phyloP scores from a whole-genome alignment of 805 yeast species.

The Starmerella geochares region DNA sequence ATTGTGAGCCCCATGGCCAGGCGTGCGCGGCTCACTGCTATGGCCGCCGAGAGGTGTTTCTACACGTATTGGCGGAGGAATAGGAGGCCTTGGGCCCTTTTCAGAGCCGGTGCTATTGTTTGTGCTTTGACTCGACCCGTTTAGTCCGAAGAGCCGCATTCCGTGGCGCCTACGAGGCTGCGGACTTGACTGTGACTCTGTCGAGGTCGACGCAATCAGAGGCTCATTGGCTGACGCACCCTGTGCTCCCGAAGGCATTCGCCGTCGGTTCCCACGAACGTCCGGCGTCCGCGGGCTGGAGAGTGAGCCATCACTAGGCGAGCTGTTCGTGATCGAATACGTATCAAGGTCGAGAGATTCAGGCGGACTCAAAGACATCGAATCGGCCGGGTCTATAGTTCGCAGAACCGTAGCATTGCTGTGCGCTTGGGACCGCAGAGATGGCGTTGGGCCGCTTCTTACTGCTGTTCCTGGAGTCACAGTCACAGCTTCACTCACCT shows the following conservation, averaged over 20 bases:
- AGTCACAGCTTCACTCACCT: conserved; percentile 23
- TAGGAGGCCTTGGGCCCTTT: neutral
- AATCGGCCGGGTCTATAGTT: conserved; percentile 17
- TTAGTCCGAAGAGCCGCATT: conserved; percentile 13
- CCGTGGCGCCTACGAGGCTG: conserved; percentile 9
- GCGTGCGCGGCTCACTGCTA: conserved; percentile 9
- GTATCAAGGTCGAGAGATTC: conserved; percentile 6
- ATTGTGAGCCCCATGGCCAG: neutral
- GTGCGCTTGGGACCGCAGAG: conserved; percentile 1
- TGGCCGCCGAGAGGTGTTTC: conserved; percentile 14
- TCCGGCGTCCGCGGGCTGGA: conserved; percentile 16
- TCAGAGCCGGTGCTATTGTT: neutral
- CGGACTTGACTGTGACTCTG: conserved; percentile 17
- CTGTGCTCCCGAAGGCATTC: neutral
- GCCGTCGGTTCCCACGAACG: neutral
- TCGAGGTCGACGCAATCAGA: conserved; percentile 4
- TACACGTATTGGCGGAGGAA: conserved; percentile 13
- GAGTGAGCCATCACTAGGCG: conserved; percentile 7
- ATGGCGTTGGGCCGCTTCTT: conserved; percentile 4
- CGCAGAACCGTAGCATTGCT: conserved; percentile 8
- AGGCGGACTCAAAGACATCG: conserved; percentile 17
- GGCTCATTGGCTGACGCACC: neutral
- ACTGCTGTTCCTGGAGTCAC: conserved; percentile 22
- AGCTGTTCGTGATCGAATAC: conserved; percentile 1
- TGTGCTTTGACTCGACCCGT: no score